phyloP scores from a whole-genome alignment of 495 filamentous ascomycete genomes.

The Choiromyces venosus region DNA sequence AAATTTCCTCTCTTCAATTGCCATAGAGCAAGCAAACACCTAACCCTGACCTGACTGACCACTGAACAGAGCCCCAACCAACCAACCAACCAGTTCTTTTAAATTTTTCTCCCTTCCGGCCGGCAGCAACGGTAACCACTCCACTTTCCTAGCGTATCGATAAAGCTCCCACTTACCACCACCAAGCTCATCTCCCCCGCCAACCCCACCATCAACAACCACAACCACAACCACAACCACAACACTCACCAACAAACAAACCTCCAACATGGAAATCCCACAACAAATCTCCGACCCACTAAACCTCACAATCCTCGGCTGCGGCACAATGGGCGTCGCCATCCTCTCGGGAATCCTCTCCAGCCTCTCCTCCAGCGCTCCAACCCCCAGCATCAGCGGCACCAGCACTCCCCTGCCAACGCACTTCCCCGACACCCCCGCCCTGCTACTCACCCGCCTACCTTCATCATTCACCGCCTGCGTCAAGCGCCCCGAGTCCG shows the following conservation, averaged over 20 bases:
- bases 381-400: slow-evolving; percentile 45
- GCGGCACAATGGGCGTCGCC: slow-evolving; percentile 75
- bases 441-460: slow-evolving; percentile 51
- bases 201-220: not conserved
- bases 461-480: slow-evolving; percentile 72
- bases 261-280: slow-evolving; percentile 34
- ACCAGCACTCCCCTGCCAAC: slow-evolving; percentile 49
- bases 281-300: not conserved
- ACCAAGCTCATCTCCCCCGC: slow-evolving; percentile 4
- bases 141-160: too few relatives aligned
- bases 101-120: too few relatives aligned
- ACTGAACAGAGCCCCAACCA: not conserved
- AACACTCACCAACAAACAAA: slow-evolving; percentile 30
- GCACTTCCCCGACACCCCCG: slow-evolving; percentile 51
- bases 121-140: too few relatives aligned
- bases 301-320: slow-evolving; percentile 39
- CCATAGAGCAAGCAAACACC: not conserved
- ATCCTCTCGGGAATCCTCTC: slow-evolving; percentile 75
- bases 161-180: too few relatives aligned
- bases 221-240: slow-evolving; percentile 1
- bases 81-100: too few relatives aligned
- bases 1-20: not conserved
- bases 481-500: slow-evolving; percentile 59
- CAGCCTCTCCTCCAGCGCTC: slow-evolving; percentile 50
- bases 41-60: not conserved